Evolutionary conservation across 495 filamentous ascomycete genomes (phyloP).

Genomic region (Peziza echinospora): DNA sequence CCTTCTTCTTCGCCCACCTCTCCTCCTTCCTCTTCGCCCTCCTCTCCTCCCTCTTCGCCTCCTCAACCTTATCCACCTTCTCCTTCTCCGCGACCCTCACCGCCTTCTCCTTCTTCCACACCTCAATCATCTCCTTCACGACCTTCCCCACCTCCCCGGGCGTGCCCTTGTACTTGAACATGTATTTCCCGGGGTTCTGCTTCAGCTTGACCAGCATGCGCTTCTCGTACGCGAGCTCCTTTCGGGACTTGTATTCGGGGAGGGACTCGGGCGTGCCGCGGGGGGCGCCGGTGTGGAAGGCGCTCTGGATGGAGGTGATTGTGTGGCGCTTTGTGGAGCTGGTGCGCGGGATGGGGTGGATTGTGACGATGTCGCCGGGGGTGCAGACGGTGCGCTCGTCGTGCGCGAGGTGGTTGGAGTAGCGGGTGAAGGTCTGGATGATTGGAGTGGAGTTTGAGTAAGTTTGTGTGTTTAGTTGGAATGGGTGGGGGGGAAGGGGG

Average conservation of each 20-base stretch:
- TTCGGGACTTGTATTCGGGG: background rate
- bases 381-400: background rate
- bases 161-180: background rate
- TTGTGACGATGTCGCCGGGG: background rate
- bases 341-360: background rate
- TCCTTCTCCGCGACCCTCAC: background rate
- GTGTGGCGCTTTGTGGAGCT: background rate
- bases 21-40: background rate
- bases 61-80: background rate
- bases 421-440: background rate
- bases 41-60: background rate
- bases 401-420: background rate
- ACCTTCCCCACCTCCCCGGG: background rate
- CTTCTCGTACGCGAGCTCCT: background rate
- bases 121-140: background rate
- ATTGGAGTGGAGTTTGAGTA: background rate
- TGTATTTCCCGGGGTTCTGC: background rate
- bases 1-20: background rate
- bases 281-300: background rate
- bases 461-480: background rate
- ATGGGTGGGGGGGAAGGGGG: background rate
- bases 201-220: background rate
- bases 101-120: background rate
- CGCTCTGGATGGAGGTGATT: background rate
- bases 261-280: background rate